Conservation (phyloP, 371 early-diverging fungal species). For the Apophysomyces sp. region DNA sequence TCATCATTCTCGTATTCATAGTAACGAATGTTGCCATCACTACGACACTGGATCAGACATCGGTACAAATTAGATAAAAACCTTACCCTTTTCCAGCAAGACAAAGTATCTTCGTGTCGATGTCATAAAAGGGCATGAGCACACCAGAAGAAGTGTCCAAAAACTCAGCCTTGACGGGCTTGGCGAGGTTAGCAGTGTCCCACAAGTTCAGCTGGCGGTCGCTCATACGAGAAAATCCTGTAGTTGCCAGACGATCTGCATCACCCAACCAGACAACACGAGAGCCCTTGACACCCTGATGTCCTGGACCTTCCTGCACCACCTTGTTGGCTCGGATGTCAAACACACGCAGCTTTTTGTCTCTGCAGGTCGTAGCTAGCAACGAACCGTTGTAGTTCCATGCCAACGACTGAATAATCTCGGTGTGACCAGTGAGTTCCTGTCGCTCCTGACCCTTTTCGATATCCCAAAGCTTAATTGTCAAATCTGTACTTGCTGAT, state of each 20-base stretch:
- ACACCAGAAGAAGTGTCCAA: conserved; percentile 95
- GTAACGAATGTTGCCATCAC: conserved; percentile 98
- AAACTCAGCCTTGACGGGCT: conserved; percentile 77
- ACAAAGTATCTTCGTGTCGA: conserved; percentile 87
- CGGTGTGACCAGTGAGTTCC: conserved; percentile 88
- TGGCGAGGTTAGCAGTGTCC: conserved; percentile 73
- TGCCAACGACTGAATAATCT: conserved; percentile 87
- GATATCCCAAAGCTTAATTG: conserved; percentile 97
- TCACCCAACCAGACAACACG: conserved; percentile 93
- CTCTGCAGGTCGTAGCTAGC: conserved; percentile 92
- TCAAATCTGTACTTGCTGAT: conserved; percentile 88
- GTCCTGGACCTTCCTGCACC: conserved; percentile 82
- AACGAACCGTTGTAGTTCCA: conserved; percentile 90
- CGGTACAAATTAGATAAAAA: not conserved
- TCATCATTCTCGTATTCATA: conserved; percentile 92
- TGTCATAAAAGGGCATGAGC: conserved; percentile 95
- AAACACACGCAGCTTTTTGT: conserved; percentile 92
- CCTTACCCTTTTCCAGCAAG: conserved; percentile 90
- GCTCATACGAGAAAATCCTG: conserved; percentile 91
- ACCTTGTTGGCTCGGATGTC: conserved; percentile 87
- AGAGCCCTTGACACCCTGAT: conserved; percentile 95
- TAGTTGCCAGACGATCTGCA: conserved; percentile 80
- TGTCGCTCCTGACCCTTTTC: conserved; percentile 84
- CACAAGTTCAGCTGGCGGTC: conserved; percentile 93
- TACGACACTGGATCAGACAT: conserved; percentile 25